Conservation (phyloP, 1,284 basidiomycete species). For the Grifola frondosa region DNA sequence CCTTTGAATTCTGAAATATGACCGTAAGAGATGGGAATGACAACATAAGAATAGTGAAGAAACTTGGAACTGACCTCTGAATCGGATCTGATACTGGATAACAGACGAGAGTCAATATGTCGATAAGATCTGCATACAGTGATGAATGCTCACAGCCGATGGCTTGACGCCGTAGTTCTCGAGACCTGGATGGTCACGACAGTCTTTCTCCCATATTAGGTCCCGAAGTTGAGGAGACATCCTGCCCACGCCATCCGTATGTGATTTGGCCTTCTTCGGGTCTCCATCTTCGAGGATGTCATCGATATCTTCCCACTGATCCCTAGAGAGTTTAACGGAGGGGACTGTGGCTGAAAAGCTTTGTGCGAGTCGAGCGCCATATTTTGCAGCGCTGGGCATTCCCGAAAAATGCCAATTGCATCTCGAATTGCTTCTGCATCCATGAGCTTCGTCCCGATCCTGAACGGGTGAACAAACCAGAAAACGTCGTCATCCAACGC, state of each 20-base stretch:
- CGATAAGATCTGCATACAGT: slow-evolving; percentile 6
- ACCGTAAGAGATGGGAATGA: too few species aligned
- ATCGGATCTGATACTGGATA: slow-evolving; percentile 69
- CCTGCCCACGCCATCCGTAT: slow-evolving; percentile 76
- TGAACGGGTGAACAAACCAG: slow-evolving; percentile 69
- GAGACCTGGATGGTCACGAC: slow-evolving; percentile 35
- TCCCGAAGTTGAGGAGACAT: slow-evolving; percentile 59
- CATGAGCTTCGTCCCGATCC: slow-evolving; percentile 42
- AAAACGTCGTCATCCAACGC: slow-evolving; percentile 66
- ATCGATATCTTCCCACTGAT: slow-evolving; percentile 57
- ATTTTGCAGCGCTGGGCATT: slow-evolving; percentile 65
- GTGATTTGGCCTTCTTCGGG: slow-evolving; percentile 26
- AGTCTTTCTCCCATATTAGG: slow-evolving; percentile 53
- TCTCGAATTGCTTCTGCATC: slow-evolving; percentile 55
- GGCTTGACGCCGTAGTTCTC: slow-evolving; percentile 40
- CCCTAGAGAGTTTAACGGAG: slow-evolving; percentile 50
- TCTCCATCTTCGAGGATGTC: slow-evolving; percentile 38
- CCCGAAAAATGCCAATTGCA: slow-evolving; percentile 59
- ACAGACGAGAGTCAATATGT: slow-evolving; percentile 1
- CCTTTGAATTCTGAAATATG: slow-evolving; percentile 2
- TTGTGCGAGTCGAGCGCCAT: slow-evolving; percentile 76
- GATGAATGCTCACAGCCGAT: slow-evolving; percentile 46
- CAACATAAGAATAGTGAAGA: neutral
- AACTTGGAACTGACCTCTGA: slow-evolving; percentile 55
- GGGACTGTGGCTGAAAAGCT: slow-evolving; percentile 77